Evolutionary conservation across 2,329 filamentous ascomycete species (phyloP), one percentile per base, ranked within the genome.

Genomic region (Botrytis cinerea): DNA sequence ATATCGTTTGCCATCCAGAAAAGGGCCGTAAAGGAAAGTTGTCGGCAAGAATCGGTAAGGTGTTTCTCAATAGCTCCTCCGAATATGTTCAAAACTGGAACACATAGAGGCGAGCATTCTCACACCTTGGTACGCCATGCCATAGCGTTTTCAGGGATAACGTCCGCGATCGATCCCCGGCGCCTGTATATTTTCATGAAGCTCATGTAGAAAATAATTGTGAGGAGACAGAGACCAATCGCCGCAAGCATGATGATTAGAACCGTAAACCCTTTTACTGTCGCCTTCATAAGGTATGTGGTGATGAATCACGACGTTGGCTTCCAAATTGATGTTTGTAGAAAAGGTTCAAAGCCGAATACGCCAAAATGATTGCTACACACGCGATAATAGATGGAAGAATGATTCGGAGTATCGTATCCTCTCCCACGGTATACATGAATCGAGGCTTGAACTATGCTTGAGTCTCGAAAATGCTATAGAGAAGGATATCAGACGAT

Each of bases 301-400:
- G 32, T 12, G 46, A 43, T 25, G 62, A 69, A 10, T 72, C 62
- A 18, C 71, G 71, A 59, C 71, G 71, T 61, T 69, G 62, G 35
- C 71, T 72, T 68, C 71, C 71, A 22, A 72, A 72, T 68, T 72
- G 62, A 40, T 64, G 71, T 48, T 60, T 68, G 71, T 72, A 72
- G 62, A 72, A 69, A 67, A 72, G 67, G 51, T 69, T 72, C 40
- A 68, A 48, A 32, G 62, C 71, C 45, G 71, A 68, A 32, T 72
- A 72, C 48, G 62, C 63, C 35, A 72, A 45, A 48, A 72, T 72
- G 4, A 69, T 72, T 35, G 51, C 71, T 43, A 72, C 51, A 72
- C 71, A 72, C 5, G 71, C 62, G 35, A 72, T 32, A 25, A 72
- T 72, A 10, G 71, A 66, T 48, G 71, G 51, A 59, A 72, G 63